A percentile compares a stretch with the other conserved stretches of the same genome.
These are phyloP conservation scores for Iris pallida DNA, from an alignment of 116 monocot species.

Conservation along the genomic window DNA sequence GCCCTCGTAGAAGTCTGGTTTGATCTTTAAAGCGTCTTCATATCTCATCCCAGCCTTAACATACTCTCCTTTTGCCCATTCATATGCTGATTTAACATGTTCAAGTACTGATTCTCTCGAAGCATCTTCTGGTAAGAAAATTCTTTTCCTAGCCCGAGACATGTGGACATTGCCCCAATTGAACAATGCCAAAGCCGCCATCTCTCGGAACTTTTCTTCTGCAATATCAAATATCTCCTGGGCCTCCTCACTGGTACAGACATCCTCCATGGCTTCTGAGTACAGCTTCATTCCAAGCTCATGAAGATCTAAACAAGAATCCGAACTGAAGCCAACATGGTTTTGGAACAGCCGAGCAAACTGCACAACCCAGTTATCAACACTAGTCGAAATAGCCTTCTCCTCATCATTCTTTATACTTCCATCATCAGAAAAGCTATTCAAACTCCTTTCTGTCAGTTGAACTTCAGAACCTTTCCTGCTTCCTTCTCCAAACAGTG, in stretches of 20 bases:
- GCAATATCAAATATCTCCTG: slow-evolving; percentile 61
- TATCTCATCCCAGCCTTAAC: slow-evolving; percentile 54
- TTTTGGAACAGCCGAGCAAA: slow-evolving; percentile 61
- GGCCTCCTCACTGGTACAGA: slow-evolving; percentile 61
- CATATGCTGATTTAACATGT: slow-evolving; percentile 39
- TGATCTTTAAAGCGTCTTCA: slow-evolving; percentile 57
- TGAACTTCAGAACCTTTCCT: slow-evolving; percentile 15
- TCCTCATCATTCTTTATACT: slow-evolving; percentile 30
- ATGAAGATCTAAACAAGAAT: slow-evolving; percentile 56
- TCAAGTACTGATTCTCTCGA: slow-evolving; percentile 33
- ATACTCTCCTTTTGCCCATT: slow-evolving; percentile 56
- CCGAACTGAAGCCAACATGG: slow-evolving; percentile 59
- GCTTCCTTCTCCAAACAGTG: slow-evolving; percentile 28
- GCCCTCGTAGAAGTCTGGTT: slow-evolving; percentile 71
- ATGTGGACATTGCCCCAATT: slow-evolving; percentile 79
- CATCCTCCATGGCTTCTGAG: slow-evolving; percentile 74
- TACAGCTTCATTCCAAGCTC: slow-evolving; percentile 67
- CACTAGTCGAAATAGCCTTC: slow-evolving; percentile 12
- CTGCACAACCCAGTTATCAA: slow-evolving; percentile 67
- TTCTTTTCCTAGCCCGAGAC: slow-evolving; percentile 63
- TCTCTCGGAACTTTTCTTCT: slow-evolving; percentile 59
- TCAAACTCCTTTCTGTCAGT: slow-evolving; percentile 16
- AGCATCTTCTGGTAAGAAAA: slow-evolving; percentile 41
- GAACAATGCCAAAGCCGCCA: slow-evolving; percentile 69
- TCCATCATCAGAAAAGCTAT: slow-evolving; percentile 27